Base-by-base conservation (phyloP, 306 rosid species). In the Lablab purpureus region DNA sequence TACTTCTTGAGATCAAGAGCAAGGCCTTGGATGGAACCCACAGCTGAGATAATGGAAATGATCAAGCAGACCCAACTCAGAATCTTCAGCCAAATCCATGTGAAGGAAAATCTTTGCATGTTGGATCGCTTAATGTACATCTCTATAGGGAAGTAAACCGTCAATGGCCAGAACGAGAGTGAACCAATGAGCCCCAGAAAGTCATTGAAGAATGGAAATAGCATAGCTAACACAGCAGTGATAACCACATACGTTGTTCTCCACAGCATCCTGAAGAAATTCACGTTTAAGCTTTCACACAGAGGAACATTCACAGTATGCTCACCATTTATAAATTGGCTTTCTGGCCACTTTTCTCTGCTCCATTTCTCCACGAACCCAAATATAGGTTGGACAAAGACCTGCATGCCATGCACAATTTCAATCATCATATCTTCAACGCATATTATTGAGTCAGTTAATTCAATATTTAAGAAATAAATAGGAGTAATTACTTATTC, bases 351-450 rank as follows among this genome's bases (percentile, higher is more conserved):
- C 22, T 22, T 73, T 73, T 58, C 36, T 73, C 55, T 73, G 80
- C 88, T 79, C 36, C 25, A 25, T 6, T 32, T 80, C 63, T 87
- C 97, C 34, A 89, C 88, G 5, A 86, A 87, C 50, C 88, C 89
- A 7, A 76, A 91, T 15, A 89, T 59, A 9, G 93, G 97, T 56
- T 91, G 97, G 74, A 83, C 81, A 80, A 91, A 91, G 3, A 91
- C 93, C 96, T 91, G 82, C 1, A n/a, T n/a, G n/a, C 4, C 49
- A 41, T 41, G 18, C 11, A 46, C 4, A 46, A 46, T 3, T 46
- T 14, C 51, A 13, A 41, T 7, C 9, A 34, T n/a, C n/a, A n/a
- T n/a, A n/a, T n/a, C n/a, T n/a, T n/a, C n/a, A n/a, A n/a, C n/a
- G n/a, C n/a, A n/a, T n/a, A n/a, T n/a, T n/a, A n/a, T n/a, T n/a